Base-by-base conservation (phyloP, 805 yeast species). In the Saccharomycopsis sp. region DNA sequence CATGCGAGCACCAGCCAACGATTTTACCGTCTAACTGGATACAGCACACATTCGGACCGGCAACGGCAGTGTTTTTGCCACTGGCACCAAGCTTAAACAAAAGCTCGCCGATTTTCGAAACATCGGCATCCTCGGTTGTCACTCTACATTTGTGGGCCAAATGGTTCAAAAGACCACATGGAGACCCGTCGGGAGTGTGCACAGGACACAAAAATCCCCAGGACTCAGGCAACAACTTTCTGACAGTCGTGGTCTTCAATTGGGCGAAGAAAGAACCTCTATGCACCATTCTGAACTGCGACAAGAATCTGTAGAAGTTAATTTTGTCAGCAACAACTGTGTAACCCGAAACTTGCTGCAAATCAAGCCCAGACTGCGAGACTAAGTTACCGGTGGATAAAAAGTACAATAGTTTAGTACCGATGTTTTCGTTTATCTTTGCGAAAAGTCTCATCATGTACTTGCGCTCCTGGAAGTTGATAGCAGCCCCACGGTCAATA, bases 141-240 rank as follows among this genome's bases (percentile, higher is more conserved):
- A 94, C 87, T 65, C 80, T 79, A 79, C 99, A 94, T 73, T 89
- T 91, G 75, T 94, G 97, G 8, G 98, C 87, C 75, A 94, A 84
- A 79, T 94, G 99, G 74, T 94, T 94, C 68, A 94, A 77, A 71
- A 94, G 79, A 77, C 99, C 99, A 84, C 99, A 94, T 20, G 99
- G 99, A 54, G 98, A 88, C 66, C 99, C 99, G 86, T 94, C 99
- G 3, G 99, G 99, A 14, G 99, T 94, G 73, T 94, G 99, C 23
- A 94, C 99, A 12, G 99, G 99, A 75, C 99, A 94, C 66, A 94
- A 75, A 81, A 94, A 94, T 2, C 99, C 99, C 99, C 99, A 94
- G 1, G 97, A 89, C 72, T 94, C 99, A 0, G 99, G 99, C 59
- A 94, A 79, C 66, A 94, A 77, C 72, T 94, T 94, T 77, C 99